A percentile compares a stretch with the other conserved stretches of the same genome.
Conservation (phyloP, 805 yeast genomes). For the Saccharomycopsis amapae region DNA sequence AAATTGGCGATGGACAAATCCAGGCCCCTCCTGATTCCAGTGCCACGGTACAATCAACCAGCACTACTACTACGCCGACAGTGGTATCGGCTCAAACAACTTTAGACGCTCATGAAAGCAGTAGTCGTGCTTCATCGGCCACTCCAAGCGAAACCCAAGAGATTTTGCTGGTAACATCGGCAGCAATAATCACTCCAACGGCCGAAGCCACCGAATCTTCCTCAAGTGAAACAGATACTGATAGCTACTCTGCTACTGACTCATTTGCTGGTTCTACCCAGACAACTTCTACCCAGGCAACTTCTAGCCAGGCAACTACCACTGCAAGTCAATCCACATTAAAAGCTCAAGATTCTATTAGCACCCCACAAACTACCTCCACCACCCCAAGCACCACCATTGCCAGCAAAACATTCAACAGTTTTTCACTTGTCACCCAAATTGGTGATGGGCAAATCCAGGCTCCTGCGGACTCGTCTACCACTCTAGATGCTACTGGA, state of each 20-base stretch:
- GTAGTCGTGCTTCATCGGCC: no score
- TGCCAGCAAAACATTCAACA: neutral
- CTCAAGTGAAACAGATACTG: no score
- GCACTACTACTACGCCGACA: neutral
- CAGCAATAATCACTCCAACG: neutral
- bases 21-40: conserved; percentile 17
- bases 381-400: neutral
- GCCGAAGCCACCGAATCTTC: conserved; percentile 4
- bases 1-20: conserved; percentile 22
- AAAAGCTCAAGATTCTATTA: no score
- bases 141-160: no score
- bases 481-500: neutral
- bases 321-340: neutral
- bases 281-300: neutral
- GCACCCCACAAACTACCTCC: no score
- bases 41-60: neutral
- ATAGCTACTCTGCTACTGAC: neutral
- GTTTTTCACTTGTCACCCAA: conserved; percentile 13
- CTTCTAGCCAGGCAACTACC: neutral
- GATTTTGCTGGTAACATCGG: neutral
- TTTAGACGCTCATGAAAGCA: neutral
- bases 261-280: no score
- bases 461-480: conserved; percentile 13
- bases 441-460: conserved; percentile 22
- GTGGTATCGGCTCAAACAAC: neutral